phyloP scores from a whole-genome alignment of 2,329 filamentous ascomycete genomes.

The Botrytis sinoallii region DNA sequence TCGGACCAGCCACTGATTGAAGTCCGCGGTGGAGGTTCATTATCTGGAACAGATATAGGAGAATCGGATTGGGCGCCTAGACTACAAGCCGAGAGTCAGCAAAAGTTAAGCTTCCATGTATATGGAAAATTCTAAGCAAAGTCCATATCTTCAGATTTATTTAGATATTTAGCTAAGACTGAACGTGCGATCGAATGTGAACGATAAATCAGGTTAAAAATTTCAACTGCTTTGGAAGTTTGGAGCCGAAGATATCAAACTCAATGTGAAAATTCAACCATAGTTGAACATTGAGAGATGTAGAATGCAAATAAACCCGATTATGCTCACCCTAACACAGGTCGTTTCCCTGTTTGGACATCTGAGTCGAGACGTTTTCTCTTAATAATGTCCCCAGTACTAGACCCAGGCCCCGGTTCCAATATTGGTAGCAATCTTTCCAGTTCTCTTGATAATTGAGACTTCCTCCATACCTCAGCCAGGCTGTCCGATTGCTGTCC shows the following conservation, averaged over 20 bases:
- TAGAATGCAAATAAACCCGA: background rate
- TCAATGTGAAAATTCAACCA: background rate
- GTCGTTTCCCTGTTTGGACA: constrained; percentile 22
- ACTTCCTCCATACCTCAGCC: constrained; percentile 36
- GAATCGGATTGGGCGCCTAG: background rate
- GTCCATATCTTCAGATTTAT: background rate
- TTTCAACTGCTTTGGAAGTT: background rate
- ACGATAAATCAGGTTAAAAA: background rate
- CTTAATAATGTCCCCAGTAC: constrained; percentile 27
- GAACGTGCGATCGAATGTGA: background rate
- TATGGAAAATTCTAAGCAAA: background rate
- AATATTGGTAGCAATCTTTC: constrained; percentile 34
- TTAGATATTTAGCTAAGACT: background rate
- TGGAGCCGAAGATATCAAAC: background rate
- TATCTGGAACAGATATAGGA: background rate
- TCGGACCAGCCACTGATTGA: constrained; percentile 14
- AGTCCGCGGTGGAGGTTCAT: background rate
- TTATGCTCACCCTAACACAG: constrained; percentile 7
- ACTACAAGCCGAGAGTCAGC: background rate
- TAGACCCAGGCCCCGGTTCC: constrained; percentile 23
- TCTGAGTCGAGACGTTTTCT: constrained; percentile 31
- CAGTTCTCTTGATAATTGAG: constrained; percentile 35
- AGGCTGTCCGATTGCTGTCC: constrained; percentile 28
- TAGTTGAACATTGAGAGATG: background rate
- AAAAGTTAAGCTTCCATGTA: background rate